A percentile compares a stretch with the other conserved stretches of the same genome.
Evolutionary conservation across 495 filamentous ascomycete species (phyloP).

Genomic region (Emericellopsis terricola): DNA sequence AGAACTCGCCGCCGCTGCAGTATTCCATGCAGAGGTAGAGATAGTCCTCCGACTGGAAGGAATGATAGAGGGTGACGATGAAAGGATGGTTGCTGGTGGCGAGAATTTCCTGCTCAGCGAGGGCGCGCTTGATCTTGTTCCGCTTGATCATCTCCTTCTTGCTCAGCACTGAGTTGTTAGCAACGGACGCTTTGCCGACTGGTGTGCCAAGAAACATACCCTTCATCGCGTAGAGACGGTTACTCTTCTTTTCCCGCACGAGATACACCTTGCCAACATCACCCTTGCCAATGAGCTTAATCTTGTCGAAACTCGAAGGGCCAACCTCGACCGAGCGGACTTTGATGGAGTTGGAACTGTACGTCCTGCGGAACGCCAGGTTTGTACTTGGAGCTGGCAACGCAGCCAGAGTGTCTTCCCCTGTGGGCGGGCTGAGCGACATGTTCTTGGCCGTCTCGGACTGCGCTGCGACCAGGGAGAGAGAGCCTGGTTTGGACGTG

Average conservation of each 20-base stretch:
- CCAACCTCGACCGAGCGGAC: conserved; percentile 93
- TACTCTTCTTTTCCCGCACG: conserved; percentile 93
- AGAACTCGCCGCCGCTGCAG: conserved; percentile 96
- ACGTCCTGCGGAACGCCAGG: conserved; percentile 76
- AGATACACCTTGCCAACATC: conserved; percentile 98
- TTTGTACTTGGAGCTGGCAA: conserved; percentile 32
- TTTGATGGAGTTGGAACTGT: conserved; percentile 98
- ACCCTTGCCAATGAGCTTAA: conserved; percentile 96
- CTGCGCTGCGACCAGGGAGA: conserved; percentile 32
- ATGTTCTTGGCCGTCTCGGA: conserved; percentile 8
- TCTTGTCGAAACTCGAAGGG: conserved; percentile 94
- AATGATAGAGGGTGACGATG: conserved; percentile 96
- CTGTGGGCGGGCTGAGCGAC: conserved; percentile 15
- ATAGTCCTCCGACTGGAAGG: conserved; percentile 97
- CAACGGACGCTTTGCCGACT: background rate
- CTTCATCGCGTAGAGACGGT: conserved; percentile 94
- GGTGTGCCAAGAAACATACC: conserved; percentile 29
- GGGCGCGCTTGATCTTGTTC: conserved; percentile 97
- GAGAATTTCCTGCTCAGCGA: conserved; percentile 95
- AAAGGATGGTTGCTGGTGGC: conserved; percentile 98
- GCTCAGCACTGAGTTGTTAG: conserved; percentile 53
- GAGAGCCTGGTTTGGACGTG: conserved; percentile 27
- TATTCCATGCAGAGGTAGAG: conserved; percentile 99
- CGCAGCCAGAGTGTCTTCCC: conserved; percentile 22
- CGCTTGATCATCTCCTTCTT: conserved; percentile 99